phyloP scores from a whole-genome alignment of 306 rosid genomes.

The Dryas drummondii region DNA sequence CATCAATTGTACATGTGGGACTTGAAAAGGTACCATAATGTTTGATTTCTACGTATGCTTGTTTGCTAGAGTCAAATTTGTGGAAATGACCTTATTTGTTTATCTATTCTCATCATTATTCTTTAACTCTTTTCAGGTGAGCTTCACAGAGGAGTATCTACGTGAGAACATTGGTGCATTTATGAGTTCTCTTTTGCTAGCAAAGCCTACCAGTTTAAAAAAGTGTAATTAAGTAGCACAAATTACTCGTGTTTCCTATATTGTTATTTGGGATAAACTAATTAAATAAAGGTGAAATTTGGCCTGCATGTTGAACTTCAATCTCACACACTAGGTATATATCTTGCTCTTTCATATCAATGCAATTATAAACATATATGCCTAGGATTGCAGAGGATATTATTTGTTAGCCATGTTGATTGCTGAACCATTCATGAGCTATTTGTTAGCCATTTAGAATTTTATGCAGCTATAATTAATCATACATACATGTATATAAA shows the following conservation, averaged over 20 bases:
- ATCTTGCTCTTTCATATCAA: background rate
- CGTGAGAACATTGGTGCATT: constrained; percentile 93
- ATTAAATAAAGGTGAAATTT: background rate
- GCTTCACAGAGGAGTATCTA: constrained; percentile 67
- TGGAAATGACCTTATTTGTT: constrained; percentile 11
- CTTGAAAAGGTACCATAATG: constrained; percentile 73
- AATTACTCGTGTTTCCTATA: constrained; percentile 5
- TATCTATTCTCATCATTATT: background rate
- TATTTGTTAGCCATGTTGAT: background rate
- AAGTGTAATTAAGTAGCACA: constrained; percentile 62
- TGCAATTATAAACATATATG: background rate
- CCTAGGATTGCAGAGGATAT: background rate
- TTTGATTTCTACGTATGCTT: constrained; percentile 13
- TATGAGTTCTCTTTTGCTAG: constrained; percentile 77
- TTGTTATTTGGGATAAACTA: background rate
- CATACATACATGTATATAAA: no score
- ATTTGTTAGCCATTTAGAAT: background rate
- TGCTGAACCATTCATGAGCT: background rate
- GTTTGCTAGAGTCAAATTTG: background rate
- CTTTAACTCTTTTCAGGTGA: constrained; percentile 50
- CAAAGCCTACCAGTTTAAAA: constrained; percentile 89
- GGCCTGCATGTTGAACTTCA: background rate
- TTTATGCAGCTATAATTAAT: no score
- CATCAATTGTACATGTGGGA: constrained; percentile 83
- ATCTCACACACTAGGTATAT: background rate